Percentiles rank a stretch among this genome's conserved stretches.
Evolutionary conservation across 1,139 yeast genomes (phyloP).

Genomic region (Blastobotrys capitulatus): DNA sequence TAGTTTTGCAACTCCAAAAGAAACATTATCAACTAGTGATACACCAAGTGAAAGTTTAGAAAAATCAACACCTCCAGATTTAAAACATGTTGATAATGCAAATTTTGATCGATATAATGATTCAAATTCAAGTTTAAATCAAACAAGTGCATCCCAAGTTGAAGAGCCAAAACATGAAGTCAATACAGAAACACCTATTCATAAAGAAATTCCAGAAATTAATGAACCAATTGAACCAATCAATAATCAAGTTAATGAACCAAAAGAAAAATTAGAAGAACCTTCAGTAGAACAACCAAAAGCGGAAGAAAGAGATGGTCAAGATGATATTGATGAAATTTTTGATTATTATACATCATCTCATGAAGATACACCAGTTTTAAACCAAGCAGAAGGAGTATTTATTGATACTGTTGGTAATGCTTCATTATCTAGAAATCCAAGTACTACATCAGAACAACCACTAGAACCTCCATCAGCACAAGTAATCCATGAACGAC

Average conservation of each 20-base stretch:
- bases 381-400: slow-evolving; percentile 6
- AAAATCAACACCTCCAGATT: not conserved
- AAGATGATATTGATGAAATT: slow-evolving; percentile 10
- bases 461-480: not conserved
- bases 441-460: not conserved
- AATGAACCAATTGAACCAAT: too few relatives aligned
- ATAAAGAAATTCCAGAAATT: too few relatives aligned
- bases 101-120: not conserved
- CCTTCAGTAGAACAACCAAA: not conserved
- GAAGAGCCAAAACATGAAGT: too few relatives aligned
- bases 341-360: slow-evolving; percentile 13
- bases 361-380: slow-evolving; percentile 8
- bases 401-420: not conserved
- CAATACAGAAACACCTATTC: too few relatives aligned
- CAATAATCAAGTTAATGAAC: not conserved
- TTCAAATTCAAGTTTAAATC: not conserved
- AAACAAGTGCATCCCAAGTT: too few relatives aligned
- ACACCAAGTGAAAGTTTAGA: not conserved
- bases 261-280: not conserved
- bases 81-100: not conserved
- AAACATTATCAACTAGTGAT: not conserved
- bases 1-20: not conserved
- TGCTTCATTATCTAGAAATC: not conserved
- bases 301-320: not conserved
- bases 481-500: not conserved